phyloP scores from a whole-genome alignment of 345 rosid genomes.

The Excoecaria agallocha region DNA sequence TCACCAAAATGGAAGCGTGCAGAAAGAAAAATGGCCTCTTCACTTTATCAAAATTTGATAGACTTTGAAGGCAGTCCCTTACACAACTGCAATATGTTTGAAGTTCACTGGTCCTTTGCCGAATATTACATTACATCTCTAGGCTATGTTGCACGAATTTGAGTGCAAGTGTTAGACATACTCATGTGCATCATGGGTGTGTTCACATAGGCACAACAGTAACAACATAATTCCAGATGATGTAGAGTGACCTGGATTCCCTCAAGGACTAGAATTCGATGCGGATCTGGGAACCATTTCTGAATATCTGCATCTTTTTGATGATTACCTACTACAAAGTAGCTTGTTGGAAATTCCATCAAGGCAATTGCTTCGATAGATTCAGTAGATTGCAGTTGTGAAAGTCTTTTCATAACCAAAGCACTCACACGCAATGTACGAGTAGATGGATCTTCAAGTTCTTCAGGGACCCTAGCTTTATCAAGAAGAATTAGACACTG shows the following conservation, averaged over 20 bases:
- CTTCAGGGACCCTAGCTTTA: conserved; percentile 49
- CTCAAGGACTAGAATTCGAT: conserved; percentile 80
- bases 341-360: conserved; percentile 67
- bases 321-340: conserved; percentile 38
- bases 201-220: background rate
- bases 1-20: no score
- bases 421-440: conserved; percentile 52
- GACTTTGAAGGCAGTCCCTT: background rate
- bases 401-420: conserved; percentile 75
- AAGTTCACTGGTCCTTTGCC: background rate
- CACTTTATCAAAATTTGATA: background rate
- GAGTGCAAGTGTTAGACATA: background rate
- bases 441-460: conserved; percentile 34
- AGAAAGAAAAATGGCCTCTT: no score
- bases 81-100: background rate
- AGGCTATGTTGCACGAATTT: background rate
- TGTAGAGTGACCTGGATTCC: conserved; percentile 63
- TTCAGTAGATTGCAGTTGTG: conserved; percentile 72
- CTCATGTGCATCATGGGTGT: background rate
- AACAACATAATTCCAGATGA: background rate
- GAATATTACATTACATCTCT: background rate
- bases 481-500: conserved; percentile 70
- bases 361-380: conserved; percentile 75
- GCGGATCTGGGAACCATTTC: conserved; percentile 61
- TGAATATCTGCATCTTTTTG: conserved; percentile 34